These are phyloP conservation scores for Pleurotus tuber-regium DNA, from an alignment of 768 basidiomycete species.

Conservation along the genomic window DNA sequence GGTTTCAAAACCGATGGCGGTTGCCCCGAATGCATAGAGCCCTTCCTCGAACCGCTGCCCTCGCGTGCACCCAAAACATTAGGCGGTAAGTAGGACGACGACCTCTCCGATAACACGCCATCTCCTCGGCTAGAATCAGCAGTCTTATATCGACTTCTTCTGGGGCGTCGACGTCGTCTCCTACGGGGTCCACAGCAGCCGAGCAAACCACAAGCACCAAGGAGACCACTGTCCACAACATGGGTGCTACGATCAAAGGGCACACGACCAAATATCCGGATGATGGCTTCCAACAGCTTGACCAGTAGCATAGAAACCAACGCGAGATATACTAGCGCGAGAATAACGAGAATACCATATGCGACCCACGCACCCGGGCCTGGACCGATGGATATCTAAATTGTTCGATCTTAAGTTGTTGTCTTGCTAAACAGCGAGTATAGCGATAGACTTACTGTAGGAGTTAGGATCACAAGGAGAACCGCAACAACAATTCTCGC, in stretches of 20 bases:
- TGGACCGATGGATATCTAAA: constrained; percentile 78
- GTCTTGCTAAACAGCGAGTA: constrained; percentile 9
- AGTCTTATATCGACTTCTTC: constrained; percentile 9
- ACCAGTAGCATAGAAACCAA: constrained; percentile 77
- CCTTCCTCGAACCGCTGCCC: constrained; percentile 37
- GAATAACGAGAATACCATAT: constrained; percentile 86
- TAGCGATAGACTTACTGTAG: constrained; percentile 58
- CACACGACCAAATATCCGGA: constrained; percentile 73
- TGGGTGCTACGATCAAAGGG: constrained; percentile 84
- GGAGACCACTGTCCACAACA: constrained; percentile 80
- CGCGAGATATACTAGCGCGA: constrained; percentile 80
- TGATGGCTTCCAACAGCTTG: constrained; percentile 81
- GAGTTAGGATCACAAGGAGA: constrained; percentile 84
- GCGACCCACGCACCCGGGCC: constrained; percentile 91
- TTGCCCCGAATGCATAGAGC: constrained; percentile 54
- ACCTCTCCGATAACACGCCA: constrained; percentile 35
- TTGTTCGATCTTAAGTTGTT: constrained; percentile 12
- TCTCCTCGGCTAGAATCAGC: background rate
- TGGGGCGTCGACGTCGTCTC: constrained; percentile 28
- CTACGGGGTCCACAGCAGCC: constrained; percentile 61
- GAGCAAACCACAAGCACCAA: constrained; percentile 75
- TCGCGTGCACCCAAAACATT: constrained; percentile 26
- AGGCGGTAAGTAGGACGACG: constrained; percentile 31
- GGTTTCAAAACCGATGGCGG: constrained; percentile 75
- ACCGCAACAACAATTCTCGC: constrained; percentile 89